Percentiles rank a stretch among this genome's conserved stretches.
Conservation (phyloP, 2,329 filamentous ascomycete genomes). For the Capronia coronata region DNA sequence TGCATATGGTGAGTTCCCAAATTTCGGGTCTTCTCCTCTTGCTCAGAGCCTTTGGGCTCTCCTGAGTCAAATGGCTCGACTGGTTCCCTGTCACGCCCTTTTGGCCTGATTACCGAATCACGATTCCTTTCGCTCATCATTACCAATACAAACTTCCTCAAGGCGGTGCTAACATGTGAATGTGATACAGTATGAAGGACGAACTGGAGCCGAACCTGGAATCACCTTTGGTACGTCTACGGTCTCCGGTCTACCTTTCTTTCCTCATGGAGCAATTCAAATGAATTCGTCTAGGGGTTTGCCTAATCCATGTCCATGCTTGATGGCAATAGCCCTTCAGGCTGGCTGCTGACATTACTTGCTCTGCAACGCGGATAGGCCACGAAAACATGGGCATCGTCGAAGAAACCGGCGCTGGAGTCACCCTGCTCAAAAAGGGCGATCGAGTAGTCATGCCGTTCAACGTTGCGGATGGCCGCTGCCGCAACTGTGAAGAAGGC, state of each 20-base stretch:
- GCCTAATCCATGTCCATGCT: too few relatives aligned
- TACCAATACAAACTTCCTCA: too few relatives aligned
- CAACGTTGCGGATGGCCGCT: slow-evolving; percentile 59
- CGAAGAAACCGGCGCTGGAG: slow-evolving; percentile 51
- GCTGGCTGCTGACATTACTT: too few relatives aligned
- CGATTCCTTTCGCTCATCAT: too few relatives aligned
- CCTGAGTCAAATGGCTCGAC: too few relatives aligned
- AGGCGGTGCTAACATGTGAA: slow-evolving; percentile 2
- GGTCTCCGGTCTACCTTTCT: too few relatives aligned
- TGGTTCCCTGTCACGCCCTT: too few relatives aligned
- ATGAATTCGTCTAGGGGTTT: too few relatives aligned
- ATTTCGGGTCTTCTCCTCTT: background rate
- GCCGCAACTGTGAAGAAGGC: slow-evolving; percentile 59
- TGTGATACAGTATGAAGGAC: slow-evolving; percentile 58
- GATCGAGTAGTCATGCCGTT: slow-evolving; percentile 61
- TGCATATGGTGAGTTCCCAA: slow-evolving; percentile 35
- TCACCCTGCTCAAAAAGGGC: slow-evolving; percentile 56
- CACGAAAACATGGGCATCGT: slow-evolving; percentile 59
- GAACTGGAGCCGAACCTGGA: slow-evolving; percentile 56
- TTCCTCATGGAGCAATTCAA: too few relatives aligned
- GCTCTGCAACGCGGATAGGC: slow-evolving; percentile 30
- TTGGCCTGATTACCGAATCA: too few relatives aligned
- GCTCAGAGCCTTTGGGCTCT: background rate
- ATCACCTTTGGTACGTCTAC: slow-evolving; percentile 50
- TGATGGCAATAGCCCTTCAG: too few relatives aligned